Conservation (phyloP, 768 basidiomycete species). For the Pisolithus albus region DNA sequence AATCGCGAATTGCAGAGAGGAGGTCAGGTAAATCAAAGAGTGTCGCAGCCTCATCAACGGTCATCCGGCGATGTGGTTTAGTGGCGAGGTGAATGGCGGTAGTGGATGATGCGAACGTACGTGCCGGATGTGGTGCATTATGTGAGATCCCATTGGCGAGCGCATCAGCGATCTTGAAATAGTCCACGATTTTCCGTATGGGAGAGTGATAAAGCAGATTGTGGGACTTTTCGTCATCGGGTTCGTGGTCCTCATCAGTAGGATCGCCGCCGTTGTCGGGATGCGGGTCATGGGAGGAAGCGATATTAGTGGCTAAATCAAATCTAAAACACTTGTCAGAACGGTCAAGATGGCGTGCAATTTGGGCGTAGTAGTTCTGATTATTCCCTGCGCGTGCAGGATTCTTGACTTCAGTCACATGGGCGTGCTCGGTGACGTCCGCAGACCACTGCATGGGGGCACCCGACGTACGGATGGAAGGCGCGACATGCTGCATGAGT, state of each 20-base stretch:
- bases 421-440: slow-evolving; percentile 3
- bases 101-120: not conserved
- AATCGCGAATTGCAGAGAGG: not conserved
- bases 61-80: not conserved
- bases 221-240: not conserved
- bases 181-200: not conserved
- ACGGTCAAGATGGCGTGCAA: not conserved
- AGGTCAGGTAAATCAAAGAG: slow-evolving; percentile 2
- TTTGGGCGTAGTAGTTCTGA: slow-evolving; percentile 1
- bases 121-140: not conserved
- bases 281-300: not conserved
- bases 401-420: not conserved
- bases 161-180: not conserved
- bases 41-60: not conserved
- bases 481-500: slow-evolving; percentile 2
- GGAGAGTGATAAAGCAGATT: not conserved
- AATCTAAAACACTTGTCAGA: not conserved
- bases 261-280: not conserved
- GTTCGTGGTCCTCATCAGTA: not conserved
- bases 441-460: slow-evolving; percentile 5
- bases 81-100: slow-evolving; percentile 3
- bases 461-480: not conserved
- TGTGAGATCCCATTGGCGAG: not conserved
- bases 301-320: not conserved
- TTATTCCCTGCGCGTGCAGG: slow-evolving; percentile 1